Percentiles rank a stretch among this genome's conserved stretches.
phyloP scores from a whole-genome alignment of 1,284 basidiomycete genomes.

The Trametes hirsuta region DNA sequence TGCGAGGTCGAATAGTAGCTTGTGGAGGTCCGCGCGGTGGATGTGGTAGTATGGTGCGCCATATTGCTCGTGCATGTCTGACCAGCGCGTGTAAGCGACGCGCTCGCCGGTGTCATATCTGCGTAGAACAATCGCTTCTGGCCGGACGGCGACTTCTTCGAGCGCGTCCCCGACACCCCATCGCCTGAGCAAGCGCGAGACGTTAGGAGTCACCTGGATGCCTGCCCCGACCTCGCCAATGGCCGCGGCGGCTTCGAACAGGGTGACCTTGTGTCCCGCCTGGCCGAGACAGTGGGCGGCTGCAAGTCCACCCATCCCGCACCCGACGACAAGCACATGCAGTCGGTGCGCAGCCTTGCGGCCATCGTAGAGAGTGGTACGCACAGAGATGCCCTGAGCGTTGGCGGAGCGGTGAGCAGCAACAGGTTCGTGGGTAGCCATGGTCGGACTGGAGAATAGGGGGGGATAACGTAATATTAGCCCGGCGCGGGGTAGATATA shows the following conservation, averaged over 20 bases:
- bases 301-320: slow-evolving; percentile 51
- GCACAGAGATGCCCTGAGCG: slow-evolving; percentile 23
- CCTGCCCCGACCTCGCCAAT: slow-evolving; percentile 55
- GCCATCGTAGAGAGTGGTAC: slow-evolving; percentile 30
- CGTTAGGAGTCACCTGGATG: slow-evolving; percentile 54
- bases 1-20: slow-evolving; percentile 53
- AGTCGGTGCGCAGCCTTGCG: slow-evolving; percentile 40
- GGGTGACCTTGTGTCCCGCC: slow-evolving; percentile 49
- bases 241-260: slow-evolving; percentile 46
- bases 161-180: slow-evolving; percentile 46
- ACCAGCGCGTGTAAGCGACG: slow-evolving; percentile 47
- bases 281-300: slow-evolving; percentile 47
- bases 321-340: slow-evolving; percentile 49
- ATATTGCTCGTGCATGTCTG: slow-evolving; percentile 41
- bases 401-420: slow-evolving; percentile 15
- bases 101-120: slow-evolving; percentile 45
- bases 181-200: slow-evolving; percentile 42
- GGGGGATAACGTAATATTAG: not conserved
- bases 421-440: slow-evolving; percentile 8
- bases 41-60: slow-evolving; percentile 52
- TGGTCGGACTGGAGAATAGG: not conserved
- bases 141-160: slow-evolving; percentile 41
- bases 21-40: slow-evolving; percentile 62
- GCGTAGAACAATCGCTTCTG: slow-evolving; percentile 45
- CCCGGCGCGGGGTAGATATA: slow-evolving; percentile 18